Evolutionary conservation across 495 filamentous ascomycete species (phyloP), one percentile per base, ranked within the genome.

Genomic region (Usnea hakonensis): DNA sequence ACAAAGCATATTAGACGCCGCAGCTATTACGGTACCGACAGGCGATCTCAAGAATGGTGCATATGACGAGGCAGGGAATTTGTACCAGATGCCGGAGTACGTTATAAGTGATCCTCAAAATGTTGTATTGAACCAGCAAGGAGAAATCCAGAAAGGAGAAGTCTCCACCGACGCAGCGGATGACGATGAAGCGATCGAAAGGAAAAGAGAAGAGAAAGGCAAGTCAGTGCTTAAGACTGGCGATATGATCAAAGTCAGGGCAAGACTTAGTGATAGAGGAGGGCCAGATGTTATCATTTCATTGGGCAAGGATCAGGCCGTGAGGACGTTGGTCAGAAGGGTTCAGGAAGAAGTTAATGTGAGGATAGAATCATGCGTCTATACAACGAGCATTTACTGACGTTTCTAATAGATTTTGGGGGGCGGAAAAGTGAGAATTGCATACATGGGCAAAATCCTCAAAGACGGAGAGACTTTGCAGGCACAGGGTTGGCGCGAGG

Each of bases 401-500:
- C 23, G 52, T 0, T 40, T 53, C 71, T 70, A 54, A 77, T 61
- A 17, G 71, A 73, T 52, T 17, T 14, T 6, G 3, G 48, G 41
- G 59, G 71, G 74, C 33, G 83, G 81, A 63, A 81, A 78, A 35
- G 75, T 95, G 28, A 83, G 80, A 43, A 81, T 95, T 33, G 87
- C 81, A 43, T 95, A 93, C 70, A 80, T 94, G 70, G 91, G 91
- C 56, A 87, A 83, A 68, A 81, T 92, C 41, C 78, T 96, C 19
- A 83, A 86, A 61, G 90, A 94, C 65, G 77, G 78, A 37, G 68
- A 79, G 30, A 74, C 87, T 0, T 70, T 96, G 19, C 69, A 73
- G 21, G 79, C 76, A 35, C 89, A 91, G 67, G 88, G 88, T 32
- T 96, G 90, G 89, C 80, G 84, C 66, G 77, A 81, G 59, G 89